Evolutionary conservation across 129 eudicot species (phyloP).

Genomic region (Gnaphalium uliginosum): DNA sequence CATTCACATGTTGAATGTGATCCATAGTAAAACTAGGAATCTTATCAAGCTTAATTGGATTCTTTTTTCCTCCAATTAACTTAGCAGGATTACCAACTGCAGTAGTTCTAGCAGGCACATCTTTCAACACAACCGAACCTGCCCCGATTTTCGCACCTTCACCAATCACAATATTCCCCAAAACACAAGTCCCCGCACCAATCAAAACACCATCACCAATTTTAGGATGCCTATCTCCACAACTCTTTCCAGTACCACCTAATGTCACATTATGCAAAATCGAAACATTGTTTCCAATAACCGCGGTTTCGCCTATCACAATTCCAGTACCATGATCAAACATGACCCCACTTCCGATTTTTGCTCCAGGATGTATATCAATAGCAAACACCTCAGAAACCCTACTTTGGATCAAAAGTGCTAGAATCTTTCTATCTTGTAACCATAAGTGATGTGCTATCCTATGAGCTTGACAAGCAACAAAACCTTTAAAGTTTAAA

Average conservation of each 20-base stretch:
- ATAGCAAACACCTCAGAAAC: conserved; percentile 89
- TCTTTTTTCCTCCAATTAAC: conserved; percentile 80
- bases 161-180: conserved; percentile 78
- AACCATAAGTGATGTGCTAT: conserved; percentile 74
- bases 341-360: conserved; percentile 75
- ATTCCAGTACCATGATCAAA: conserved; percentile 93
- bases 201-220: conserved; percentile 93
- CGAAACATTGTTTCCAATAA: conserved; percentile 82
- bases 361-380: conserved; percentile 95
- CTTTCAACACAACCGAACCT: conserved; percentile 84
- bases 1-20: conserved; percentile 70
- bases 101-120: conserved; percentile 80
- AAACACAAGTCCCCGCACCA: conserved; percentile 94
- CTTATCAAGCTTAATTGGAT: conserved; percentile 59
- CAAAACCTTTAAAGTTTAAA: conserved; percentile 78
- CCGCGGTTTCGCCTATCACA: conserved; percentile 91
- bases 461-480: conserved; percentile 87
- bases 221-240: conserved; percentile 88
- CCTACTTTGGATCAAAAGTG: conserved; percentile 72
- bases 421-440: conserved; percentile 56
- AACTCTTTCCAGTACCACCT: conserved; percentile 91
- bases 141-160: conserved; percentile 95
- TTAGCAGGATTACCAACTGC: conserved; percentile 93
- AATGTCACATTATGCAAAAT: conserved; percentile 88
- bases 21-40: conserved; percentile 92